phyloP scores from a whole-genome alignment of 768 basidiomycete genomes.

The Tulasnella sp. region DNA sequence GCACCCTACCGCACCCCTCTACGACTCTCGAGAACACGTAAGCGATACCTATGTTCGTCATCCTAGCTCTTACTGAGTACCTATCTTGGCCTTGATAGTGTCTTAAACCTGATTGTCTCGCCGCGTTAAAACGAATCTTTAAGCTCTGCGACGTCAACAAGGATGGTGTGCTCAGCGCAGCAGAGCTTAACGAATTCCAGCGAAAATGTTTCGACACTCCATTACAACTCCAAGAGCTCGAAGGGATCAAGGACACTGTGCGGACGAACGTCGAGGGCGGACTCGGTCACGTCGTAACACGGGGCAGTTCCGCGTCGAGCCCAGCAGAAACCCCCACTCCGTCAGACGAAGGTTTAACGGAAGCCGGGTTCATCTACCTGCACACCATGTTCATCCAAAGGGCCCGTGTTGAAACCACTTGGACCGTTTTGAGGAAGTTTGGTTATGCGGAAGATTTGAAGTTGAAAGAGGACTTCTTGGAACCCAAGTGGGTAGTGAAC shows the following conservation, averaged over 20 bases:
- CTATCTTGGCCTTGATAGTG: conserved; percentile 55
- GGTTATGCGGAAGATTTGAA: conserved; percentile 94
- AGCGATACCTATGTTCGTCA: conserved; percentile 35
- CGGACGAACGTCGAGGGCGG: conserved; percentile 53
- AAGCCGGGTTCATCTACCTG: conserved; percentile 88
- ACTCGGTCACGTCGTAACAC: conserved; percentile 58
- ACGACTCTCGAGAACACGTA: conserved; percentile 94
- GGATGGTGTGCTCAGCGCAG: conserved; percentile 82
- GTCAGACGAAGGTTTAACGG: conserved; percentile 73
- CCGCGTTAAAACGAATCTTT: conserved; percentile 89
- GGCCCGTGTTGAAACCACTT: conserved; percentile 93
- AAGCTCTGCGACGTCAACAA: conserved; percentile 94
- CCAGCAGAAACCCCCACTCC: conserved; percentile 6
- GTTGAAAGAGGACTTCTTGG: conserved; percentile 80
- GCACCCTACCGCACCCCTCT: conserved; percentile 93
- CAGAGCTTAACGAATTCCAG: conserved; percentile 96
- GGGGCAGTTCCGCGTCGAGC: not conserved
- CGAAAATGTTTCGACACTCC: conserved; percentile 94
- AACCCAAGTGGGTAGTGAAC: conserved; percentile 65
- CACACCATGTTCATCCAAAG: conserved; percentile 97
- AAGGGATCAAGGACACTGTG: conserved; percentile 94
- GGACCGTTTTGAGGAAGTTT: conserved; percentile 92
- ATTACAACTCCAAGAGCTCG: conserved; percentile 85
- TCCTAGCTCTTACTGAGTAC: conserved; percentile 7
- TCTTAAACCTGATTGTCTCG: conserved; percentile 85